Evolutionary conservation across 2,329 filamentous ascomycete species (phyloP).

Genomic region (Epichloe festucae): DNA sequence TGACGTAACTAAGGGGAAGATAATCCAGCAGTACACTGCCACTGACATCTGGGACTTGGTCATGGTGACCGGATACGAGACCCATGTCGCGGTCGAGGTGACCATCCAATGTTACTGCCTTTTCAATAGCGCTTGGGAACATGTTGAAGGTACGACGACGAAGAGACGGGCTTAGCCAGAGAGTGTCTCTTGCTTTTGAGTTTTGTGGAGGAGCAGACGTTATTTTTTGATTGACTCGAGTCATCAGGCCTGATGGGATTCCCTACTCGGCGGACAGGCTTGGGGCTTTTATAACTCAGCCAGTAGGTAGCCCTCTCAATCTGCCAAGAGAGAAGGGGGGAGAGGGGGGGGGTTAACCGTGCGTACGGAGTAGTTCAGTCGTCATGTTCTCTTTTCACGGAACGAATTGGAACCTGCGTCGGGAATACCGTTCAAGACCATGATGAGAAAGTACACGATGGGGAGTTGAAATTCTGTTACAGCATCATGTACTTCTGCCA

Average conservation of each 20-base stretch:
- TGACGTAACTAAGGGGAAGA: slow-evolving; percentile 6
- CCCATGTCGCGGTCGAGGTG: slow-evolving; percentile 5
- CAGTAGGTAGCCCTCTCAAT: neutral
- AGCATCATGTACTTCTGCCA: neutral
- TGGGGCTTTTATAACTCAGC: neutral
- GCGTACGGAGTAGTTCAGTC: neutral
- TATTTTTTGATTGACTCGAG: neutral
- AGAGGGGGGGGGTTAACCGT: neutral
- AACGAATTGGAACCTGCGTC: neutral
- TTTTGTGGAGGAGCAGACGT: neutral
- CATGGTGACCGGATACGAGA: slow-evolving; percentile 1
- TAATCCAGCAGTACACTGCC: neutral
- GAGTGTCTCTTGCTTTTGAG: neutral
- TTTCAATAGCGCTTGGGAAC: slow-evolving; percentile 6
- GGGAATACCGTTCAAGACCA: too few relatives aligned
- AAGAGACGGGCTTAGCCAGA: neutral
- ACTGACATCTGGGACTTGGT: neutral
- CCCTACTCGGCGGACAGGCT: neutral
- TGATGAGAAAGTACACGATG: neutral
- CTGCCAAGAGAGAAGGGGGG: neutral
- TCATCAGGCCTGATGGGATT: neutral
- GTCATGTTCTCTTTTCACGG: neutral
- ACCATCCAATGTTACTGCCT: slow-evolving; percentile 2
- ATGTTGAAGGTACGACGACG: neutral
- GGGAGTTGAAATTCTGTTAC: neutral